phyloP scores from a whole-genome alignment of 345 rosid genomes.

The Schrenkiella parvula region DNA sequence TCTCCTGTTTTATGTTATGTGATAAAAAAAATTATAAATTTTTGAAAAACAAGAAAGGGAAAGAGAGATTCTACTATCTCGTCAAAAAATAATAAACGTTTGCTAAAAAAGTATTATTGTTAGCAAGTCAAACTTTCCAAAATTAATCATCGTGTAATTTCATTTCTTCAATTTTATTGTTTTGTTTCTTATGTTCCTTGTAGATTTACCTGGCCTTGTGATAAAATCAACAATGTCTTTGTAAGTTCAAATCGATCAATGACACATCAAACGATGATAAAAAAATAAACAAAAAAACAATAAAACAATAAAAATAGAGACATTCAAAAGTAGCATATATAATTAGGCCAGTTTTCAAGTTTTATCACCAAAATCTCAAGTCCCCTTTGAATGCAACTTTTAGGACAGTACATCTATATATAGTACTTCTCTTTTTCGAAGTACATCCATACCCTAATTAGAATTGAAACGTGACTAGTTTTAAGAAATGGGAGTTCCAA shows the following conservation, averaged over 20 bases:
- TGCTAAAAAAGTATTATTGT: not conserved
- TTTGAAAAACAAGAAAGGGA: not conserved
- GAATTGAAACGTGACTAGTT: not conserved
- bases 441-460: not conserved
- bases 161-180: not conserved
- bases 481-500: not conserved
- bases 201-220: not conserved
- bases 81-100: not conserved
- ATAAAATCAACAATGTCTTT: not conserved
- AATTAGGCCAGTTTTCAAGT: not conserved
- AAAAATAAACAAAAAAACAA: too few species aligned
- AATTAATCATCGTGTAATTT: not conserved
- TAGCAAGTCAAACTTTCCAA: not conserved
- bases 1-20: not conserved
- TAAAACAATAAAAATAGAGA: not conserved
- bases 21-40: not conserved
- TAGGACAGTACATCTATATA: not conserved
- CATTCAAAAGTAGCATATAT: not conserved
- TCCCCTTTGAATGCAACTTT: not conserved
- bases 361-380: not conserved
- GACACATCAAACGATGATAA: not conserved
- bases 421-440: not conserved
- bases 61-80: not conserved
- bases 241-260: not conserved
- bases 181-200: not conserved